Evolutionary conservation across 2,329 filamentous ascomycete genomes (phyloP).

Genomic region (Epichloe typhina): DNA sequence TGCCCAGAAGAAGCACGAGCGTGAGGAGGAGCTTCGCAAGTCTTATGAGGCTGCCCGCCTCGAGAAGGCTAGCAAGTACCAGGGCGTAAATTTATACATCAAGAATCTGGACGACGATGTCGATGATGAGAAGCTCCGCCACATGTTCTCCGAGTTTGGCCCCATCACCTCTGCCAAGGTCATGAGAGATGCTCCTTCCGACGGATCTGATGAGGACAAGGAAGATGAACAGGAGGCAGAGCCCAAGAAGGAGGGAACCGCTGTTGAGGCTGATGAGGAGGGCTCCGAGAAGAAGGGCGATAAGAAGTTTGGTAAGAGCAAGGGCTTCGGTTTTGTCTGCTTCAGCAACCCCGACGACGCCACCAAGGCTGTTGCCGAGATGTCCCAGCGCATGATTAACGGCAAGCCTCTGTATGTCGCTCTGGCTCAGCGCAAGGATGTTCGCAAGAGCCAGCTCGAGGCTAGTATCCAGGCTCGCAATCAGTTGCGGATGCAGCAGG

Average conservation of each 20-base stretch:
- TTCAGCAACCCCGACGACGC: conserved; percentile 99
- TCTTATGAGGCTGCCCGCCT: conserved; percentile 95
- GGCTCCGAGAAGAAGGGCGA: conserved; percentile 44
- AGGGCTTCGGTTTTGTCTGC: conserved; percentile 99
- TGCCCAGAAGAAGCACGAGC: conserved; percentile 99
- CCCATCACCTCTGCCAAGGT: conserved; percentile 98
- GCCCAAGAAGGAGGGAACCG: conserved; percentile 30
- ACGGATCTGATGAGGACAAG: conserved; percentile 42
- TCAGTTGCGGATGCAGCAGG: conserved; percentile 96
- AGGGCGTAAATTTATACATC: conserved; percentile 98
- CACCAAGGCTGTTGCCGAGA: conserved; percentile 96
- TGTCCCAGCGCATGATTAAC: conserved; percentile 99
- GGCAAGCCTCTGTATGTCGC: conserved; percentile 96
- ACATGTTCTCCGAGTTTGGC: conserved; percentile 82
- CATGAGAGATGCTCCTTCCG: conserved; percentile 70
- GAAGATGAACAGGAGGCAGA: conserved; percentile 40
- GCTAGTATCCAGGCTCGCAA: conserved; percentile 98
- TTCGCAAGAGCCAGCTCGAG: conserved; percentile 98
- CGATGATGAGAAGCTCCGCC: conserved; percentile 93
- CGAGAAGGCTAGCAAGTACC: conserved; percentile 98
- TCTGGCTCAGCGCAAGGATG: conserved; percentile 97
- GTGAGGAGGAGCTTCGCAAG: conserved; percentile 96
- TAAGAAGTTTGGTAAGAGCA: conserved; percentile 86
- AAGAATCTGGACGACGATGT: conserved; percentile 97
- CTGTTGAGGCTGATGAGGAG: conserved; percentile 32